These are phyloP conservation scores for Saccharomycopsis sp. DNA, from an alignment of 805 yeast species.

Conservation along the genomic window DNA sequence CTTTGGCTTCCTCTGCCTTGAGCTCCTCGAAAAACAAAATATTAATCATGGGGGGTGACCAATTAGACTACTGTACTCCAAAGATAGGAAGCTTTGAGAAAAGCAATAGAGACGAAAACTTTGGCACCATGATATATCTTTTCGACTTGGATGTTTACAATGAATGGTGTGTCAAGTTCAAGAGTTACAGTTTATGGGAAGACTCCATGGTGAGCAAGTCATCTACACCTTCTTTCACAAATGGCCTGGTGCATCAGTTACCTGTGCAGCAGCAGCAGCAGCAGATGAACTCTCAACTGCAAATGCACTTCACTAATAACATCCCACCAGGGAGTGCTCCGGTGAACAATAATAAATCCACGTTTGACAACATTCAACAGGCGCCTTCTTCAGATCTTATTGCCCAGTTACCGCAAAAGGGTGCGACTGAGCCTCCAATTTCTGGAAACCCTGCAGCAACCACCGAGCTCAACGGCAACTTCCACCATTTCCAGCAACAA, in stretches of 20 bases:
- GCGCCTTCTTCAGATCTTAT: conserved; percentile 3
- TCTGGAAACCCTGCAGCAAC: no score
- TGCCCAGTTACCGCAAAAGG: conserved; percentile 1
- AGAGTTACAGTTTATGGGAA: conserved; percentile 18
- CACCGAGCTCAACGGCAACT: no score
- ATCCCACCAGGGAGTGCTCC: background rate
- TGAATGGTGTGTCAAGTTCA: conserved; percentile 19
- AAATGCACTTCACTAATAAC: no score
- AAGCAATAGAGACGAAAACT: conserved; percentile 42
- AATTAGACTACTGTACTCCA: conserved; percentile 51
- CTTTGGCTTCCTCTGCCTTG: conserved; percentile 10
- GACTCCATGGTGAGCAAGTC: no score
- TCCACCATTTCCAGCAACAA: background rate
- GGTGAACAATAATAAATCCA: background rate
- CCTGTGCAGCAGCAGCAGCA: no score
- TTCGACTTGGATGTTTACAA: conserved; percentile 40
- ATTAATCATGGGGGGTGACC: conserved; percentile 88
- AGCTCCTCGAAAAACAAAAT: conserved; percentile 44
- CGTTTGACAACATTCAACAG: background rate
- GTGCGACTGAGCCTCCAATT: no score
- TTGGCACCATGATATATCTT: conserved; percentile 53
- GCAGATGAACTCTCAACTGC: no score
- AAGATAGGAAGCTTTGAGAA: conserved; percentile 44
- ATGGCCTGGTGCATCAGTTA: no score
- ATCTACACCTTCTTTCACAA: no score